Base-by-base conservation (phyloP, 179 eudicot species). In the Silene noctiflora region DNA sequence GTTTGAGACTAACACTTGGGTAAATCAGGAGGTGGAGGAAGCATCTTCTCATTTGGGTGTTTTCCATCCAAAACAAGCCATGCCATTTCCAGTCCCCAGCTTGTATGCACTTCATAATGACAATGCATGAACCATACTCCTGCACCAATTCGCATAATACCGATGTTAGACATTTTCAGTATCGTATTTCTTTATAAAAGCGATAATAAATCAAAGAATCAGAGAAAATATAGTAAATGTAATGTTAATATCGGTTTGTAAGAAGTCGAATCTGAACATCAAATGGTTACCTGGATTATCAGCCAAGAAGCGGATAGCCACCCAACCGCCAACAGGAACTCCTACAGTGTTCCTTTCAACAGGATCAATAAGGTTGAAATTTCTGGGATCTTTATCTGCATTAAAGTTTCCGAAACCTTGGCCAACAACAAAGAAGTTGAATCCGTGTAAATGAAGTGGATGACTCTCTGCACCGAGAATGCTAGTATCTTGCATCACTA, bases 81-180 rank as follows among this genome's bases (percentile, higher is more conserved):
- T 29, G 87, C 93, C 89, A 86, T 89, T 82, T 84, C 85, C 83
- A 89, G 74, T 2, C 93, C 93, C 93, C 93, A 89, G 71, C 87
- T 89, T 22, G 88, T 87, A 58, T 89, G 93, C 0, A 87, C 93
- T 79, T 89, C 93, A 24, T 86, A 74, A 66, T 87, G 93, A 64
- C 93, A 89, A 68, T 89, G 91, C 93, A 89, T 89, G 75, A 89
- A 87, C 93, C 93, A 89, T 2, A 80, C 83, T 19, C 85, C 83
- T 80, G 64, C 31, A 62, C 29, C n/a, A 60, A 24, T 39, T 25
- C 7, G 10, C 59, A 55, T 5, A 22, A 55, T 21, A 7, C 12
- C 60, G 56, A 24, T 35, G 11, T 63, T 70, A 4, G 3, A 55
- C 20, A n/a, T 55, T 55, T 55, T 16, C 20, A n/a, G 7, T 55